These are phyloP conservation scores for Hypholoma fasciculare DNA, from an alignment of 768 basidiomycete species.

Conservation along the genomic window DNA sequence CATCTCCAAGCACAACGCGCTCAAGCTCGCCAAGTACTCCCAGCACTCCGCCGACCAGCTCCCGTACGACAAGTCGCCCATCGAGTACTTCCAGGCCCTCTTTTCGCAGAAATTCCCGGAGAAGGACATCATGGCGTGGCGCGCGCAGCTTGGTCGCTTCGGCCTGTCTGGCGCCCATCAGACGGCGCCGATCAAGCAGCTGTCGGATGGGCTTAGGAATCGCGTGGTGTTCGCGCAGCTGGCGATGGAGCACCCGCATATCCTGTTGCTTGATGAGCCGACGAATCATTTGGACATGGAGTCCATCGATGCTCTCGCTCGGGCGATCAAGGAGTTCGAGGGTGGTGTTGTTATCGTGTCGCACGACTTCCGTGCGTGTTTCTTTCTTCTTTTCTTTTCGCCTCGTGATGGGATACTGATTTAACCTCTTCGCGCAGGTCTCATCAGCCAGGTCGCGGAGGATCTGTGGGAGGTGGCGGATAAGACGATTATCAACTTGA, in stretches of 20 bases:
- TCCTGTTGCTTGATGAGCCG: conserved; percentile 90
- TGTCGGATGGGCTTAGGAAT: conserved; percentile 96
- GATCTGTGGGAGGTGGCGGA: conserved; percentile 99
- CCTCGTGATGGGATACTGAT: not conserved
- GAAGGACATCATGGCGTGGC: conserved; percentile 90
- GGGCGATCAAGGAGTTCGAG: conserved; percentile 94
- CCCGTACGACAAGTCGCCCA: conserved; percentile 86
- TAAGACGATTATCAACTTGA: conserved; percentile 89
- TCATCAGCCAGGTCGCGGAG: conserved; percentile 97
- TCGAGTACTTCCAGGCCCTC: conserved; percentile 89
- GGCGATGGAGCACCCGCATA: conserved; percentile 96
- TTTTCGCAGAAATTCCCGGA: conserved; percentile 89
- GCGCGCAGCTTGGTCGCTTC: conserved; percentile 92
- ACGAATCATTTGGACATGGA: conserved; percentile 99
- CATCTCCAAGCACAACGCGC: conserved; percentile 80
- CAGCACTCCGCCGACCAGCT: conserved; percentile 99
- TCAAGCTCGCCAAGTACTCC: conserved; percentile 98
- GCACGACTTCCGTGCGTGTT: conserved; percentile 92
- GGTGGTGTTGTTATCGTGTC: conserved; percentile 99
- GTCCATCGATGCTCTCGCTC: conserved; percentile 94
- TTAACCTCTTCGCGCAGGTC: conserved; percentile 51
- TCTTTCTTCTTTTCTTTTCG: not conserved
- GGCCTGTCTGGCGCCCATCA: conserved; percentile 95
- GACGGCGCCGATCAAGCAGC: conserved; percentile 88
- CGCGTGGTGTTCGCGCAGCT: conserved; percentile 98